Evolutionary conservation across 2,329 filamentous ascomycete species (phyloP).

Genomic region (Thielaviopsis punctulata): DNA sequence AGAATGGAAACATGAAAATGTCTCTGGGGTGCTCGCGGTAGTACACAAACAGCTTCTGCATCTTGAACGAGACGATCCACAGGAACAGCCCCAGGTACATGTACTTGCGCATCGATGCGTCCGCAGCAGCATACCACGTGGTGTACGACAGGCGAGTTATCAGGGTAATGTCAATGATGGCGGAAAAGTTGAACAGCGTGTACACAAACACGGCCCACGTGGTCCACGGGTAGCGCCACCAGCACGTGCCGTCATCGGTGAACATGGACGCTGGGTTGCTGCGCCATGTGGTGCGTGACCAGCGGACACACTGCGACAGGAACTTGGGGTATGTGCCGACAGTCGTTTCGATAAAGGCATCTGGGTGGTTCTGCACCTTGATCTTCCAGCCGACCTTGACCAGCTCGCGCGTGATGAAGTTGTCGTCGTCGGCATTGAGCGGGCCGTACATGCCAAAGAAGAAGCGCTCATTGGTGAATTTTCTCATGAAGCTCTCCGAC

Average conservation of each 20-base stretch:
- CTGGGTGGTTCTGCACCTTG: constrained; percentile 33
- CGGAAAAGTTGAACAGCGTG: constrained; percentile 36
- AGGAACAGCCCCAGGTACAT: constrained; percentile 13
- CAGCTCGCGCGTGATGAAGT: constrained; percentile 39
- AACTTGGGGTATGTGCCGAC: constrained; percentile 35
- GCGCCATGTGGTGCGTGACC: constrained; percentile 41
- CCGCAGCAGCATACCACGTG: constrained; percentile 5
- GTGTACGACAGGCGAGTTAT: constrained; percentile 16
- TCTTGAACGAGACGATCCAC: constrained; percentile 40
- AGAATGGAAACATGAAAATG: constrained; percentile 29
- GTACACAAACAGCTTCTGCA: constrained; percentile 37
- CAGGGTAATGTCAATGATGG: constrained; percentile 32
- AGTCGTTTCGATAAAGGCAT: constrained; percentile 32
- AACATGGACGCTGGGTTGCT: constrained; percentile 33
- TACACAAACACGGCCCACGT: constrained; percentile 39
- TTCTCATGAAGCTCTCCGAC: constrained; percentile 23
- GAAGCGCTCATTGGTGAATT: constrained; percentile 33
- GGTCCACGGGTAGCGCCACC: constrained; percentile 28
- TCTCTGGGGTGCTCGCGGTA: constrained; percentile 34
- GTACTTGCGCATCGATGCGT: not conserved
- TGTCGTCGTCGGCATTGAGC: constrained; percentile 41
- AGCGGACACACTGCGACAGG: constrained; percentile 34
- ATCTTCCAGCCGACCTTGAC: constrained; percentile 33
- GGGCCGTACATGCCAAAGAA: constrained; percentile 26
- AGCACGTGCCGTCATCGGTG: constrained; percentile 7